Evolutionary conservation across 2,329 filamentous ascomycete genomes (phyloP).

Genomic region (Pseudogymnoascus sp.): DNA sequence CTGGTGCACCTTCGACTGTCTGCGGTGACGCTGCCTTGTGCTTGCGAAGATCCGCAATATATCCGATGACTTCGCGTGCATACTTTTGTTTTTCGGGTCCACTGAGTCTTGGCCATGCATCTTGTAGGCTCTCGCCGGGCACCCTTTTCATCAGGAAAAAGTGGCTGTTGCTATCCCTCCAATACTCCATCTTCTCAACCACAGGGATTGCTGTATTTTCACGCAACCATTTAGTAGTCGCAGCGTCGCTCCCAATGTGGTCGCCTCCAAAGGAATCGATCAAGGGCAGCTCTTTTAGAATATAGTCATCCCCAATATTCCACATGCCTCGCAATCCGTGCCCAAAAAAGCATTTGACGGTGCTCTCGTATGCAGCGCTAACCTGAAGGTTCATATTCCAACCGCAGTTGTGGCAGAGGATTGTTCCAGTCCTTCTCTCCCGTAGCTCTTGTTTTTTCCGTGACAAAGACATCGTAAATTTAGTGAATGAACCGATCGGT

Average conservation of each 20-base stretch:
- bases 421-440: neutral
- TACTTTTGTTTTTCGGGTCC: neutral
- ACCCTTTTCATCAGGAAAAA: neutral
- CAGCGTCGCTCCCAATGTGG: neutral
- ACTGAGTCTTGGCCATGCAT: neutral
- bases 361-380: neutral
- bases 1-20: neutral
- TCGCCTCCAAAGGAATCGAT: neutral
- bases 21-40: neutral
- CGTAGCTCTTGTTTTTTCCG: no score
- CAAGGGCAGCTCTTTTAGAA: neutral
- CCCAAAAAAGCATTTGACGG: neutral
- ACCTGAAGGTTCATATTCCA: neutral
- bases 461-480: neutral
- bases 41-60: neutral
- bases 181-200: neutral
- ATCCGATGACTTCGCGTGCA: neutral
- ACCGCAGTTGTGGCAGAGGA: neutral
- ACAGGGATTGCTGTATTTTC: neutral
- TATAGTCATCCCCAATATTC: neutral
- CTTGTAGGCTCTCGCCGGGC: neutral
- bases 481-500: neutral
- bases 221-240: neutral
- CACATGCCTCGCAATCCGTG: neutral
- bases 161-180: neutral